A percentile compares a stretch with the other conserved stretches of the same genome.
Conservation (phyloP, 495 filamentous ascomycete genomes). For the Jackrogersella minutella region DNA sequence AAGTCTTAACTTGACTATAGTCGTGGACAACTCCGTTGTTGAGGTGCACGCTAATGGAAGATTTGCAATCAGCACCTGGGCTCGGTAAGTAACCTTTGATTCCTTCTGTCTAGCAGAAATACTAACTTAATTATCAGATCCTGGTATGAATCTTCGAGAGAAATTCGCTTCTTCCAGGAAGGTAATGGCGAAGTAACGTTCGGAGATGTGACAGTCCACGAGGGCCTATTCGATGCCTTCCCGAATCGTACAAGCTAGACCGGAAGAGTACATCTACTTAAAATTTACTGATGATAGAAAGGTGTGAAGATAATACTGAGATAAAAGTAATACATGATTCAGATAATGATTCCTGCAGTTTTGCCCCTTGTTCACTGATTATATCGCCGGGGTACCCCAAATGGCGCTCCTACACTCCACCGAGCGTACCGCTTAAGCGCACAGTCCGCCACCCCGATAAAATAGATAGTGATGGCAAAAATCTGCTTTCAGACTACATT, state of each 20-base stretch:
- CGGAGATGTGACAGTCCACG: constrained; percentile 32
- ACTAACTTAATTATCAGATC: constrained; percentile 26
- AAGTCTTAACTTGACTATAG: constrained; percentile 46
- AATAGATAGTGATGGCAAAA: background rate
- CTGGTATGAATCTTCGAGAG: constrained; percentile 33
- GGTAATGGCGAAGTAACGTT: constrained; percentile 29
- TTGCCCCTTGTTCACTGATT: background rate
- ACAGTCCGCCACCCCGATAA: background rate
- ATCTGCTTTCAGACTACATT: no score
- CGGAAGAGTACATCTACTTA: background rate
- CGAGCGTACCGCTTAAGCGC: background rate
- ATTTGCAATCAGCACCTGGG: constrained; percentile 47
- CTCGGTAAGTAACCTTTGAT: constrained; percentile 24
- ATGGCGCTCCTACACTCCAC: background rate
- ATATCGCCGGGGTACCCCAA: background rate
- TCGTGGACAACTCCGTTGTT: constrained; percentile 51
- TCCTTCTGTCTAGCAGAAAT: background rate
- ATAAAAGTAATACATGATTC: background rate
- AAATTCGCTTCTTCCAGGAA: constrained; percentile 39
- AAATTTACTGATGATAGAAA: no score
- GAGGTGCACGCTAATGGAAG: constrained; percentile 55
- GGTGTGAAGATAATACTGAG: no score
- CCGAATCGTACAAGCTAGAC: constrained; percentile 15
- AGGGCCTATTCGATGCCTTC: constrained; percentile 37
- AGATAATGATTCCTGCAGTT: background rate